Conservation (phyloP, 2,329 filamentous ascomycete genomes). For the Cercospora sp. region DNA sequence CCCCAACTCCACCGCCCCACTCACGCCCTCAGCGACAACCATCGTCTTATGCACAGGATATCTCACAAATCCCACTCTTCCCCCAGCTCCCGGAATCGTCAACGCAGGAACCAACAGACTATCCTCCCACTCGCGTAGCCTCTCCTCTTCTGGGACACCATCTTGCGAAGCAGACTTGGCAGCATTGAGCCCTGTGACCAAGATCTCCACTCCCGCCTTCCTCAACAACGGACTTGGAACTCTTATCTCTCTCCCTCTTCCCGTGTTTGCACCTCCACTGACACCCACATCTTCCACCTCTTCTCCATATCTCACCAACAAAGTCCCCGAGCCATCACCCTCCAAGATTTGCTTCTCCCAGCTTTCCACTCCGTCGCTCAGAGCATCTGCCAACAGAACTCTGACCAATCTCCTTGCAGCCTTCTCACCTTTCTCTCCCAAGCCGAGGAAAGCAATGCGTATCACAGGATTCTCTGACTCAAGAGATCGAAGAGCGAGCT, state of each 20-base stretch:
- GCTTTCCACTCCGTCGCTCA: constrained; percentile 40
- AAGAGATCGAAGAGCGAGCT: constrained; percentile 68
- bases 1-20: constrained; percentile 61
- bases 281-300: constrained; percentile 49
- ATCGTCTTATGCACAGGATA: constrained; percentile 84
- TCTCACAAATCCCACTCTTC: constrained; percentile 65
- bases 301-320: constrained; percentile 55
- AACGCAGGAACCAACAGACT: constrained; percentile 72
- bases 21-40: constrained; percentile 70
- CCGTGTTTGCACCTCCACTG: constrained; percentile 30
- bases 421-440: constrained; percentile 38
- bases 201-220: constrained; percentile 65
- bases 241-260: constrained; percentile 59
- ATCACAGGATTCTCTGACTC: constrained; percentile 56
- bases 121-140: constrained; percentile 54
- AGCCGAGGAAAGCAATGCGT: constrained; percentile 55
- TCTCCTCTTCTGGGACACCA: constrained; percentile 26
- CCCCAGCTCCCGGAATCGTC: constrained; percentile 65
- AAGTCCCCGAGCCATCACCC: constrained; percentile 38
- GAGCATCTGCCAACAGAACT: constrained; percentile 54
- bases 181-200: constrained; percentile 55
- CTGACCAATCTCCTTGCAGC: constrained; percentile 67
- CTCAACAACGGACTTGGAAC: constrained; percentile 65
- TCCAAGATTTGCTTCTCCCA: constrained; percentile 49
- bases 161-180: constrained; percentile 36